These are phyloP conservation scores for Cunninghamia lanceolata DNA, from an alignment of 75 land plant species.

Conservation along the genomic window DNA sequence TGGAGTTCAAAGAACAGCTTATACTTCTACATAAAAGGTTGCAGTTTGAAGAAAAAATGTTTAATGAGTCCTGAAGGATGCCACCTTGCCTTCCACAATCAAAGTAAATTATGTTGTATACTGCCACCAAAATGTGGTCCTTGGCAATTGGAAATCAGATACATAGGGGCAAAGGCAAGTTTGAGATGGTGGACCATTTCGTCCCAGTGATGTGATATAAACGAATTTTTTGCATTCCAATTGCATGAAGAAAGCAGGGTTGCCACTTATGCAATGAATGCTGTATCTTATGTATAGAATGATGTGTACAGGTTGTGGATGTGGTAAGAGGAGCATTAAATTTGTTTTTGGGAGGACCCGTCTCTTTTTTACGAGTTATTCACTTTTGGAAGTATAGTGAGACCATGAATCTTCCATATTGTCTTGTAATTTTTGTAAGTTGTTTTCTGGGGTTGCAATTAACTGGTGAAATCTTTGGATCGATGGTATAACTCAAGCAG, in stretches of 20 bases:
- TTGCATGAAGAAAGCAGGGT: conserved; percentile 2
- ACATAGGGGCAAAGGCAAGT: background rate
- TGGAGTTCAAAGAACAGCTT: background rate
- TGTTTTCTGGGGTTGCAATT: background rate
- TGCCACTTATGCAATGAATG: background rate
- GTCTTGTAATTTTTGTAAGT: too few species aligned
- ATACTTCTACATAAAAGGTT: background rate
- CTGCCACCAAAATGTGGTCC: background rate
- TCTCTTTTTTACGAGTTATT: background rate
- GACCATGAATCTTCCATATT: background rate
- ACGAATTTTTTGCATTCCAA: background rate
- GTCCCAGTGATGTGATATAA: background rate
- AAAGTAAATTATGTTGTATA: background rate
- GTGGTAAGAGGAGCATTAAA: background rate
- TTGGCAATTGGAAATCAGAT: background rate
- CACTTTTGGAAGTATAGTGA: background rate
- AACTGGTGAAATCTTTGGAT: background rate
- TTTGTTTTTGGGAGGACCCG: background rate
- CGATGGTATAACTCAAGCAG: background rate
- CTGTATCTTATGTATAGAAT: background rate
- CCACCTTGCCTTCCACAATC: background rate
- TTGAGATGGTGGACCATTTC: background rate
- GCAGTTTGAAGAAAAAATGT: background rate
- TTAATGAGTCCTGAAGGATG: background rate
- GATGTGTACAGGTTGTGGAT: background rate